These are phyloP conservation scores for Podila horticola DNA, from an alignment of 192 early-diverging fungal species.

Conservation along the genomic window DNA sequence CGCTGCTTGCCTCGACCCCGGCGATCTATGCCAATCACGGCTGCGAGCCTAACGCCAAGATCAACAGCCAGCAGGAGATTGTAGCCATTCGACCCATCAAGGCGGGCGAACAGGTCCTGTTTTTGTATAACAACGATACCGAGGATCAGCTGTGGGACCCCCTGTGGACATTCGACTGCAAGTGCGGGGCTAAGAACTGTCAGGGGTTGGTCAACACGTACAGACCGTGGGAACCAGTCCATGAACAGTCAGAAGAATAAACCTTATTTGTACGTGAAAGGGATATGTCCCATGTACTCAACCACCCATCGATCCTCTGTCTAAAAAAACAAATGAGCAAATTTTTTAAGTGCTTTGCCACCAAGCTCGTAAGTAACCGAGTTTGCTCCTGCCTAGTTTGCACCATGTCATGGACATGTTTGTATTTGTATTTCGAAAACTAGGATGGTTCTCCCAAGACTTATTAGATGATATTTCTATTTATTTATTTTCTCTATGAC, in stretches of 20 bases:
- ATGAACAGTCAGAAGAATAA: not conserved
- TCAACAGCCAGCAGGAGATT: conserved; percentile 5
- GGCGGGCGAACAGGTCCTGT: not conserved
- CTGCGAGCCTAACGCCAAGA: not conserved
- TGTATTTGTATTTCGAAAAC: no score
- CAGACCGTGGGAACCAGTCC: conserved; percentile 7
- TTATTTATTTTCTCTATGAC: no score
- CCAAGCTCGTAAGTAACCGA: no score
- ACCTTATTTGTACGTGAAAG: no score
- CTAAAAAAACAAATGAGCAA: no score
- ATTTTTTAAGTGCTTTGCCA: no score
- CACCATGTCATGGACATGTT: no score
- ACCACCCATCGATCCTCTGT: no score
- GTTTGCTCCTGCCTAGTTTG: no score
- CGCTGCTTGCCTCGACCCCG: conserved; percentile 5
- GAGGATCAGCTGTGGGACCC: conserved; percentile 13
- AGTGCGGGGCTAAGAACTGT: conserved; percentile 15
- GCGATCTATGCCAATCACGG: conserved; percentile 17
- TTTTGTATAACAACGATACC: conserved; percentile 5
- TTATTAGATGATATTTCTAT: no score
- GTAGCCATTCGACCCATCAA: conserved; percentile 17
- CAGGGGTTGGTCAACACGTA: conserved; percentile 4
- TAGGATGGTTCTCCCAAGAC: no score
- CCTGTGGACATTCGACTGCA: conserved; percentile 17
- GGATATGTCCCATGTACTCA: no score